These are phyloP conservation scores for Petunia axillaris DNA, from an alignment of 257 asterid genomes.

Conservation along the genomic window DNA sequence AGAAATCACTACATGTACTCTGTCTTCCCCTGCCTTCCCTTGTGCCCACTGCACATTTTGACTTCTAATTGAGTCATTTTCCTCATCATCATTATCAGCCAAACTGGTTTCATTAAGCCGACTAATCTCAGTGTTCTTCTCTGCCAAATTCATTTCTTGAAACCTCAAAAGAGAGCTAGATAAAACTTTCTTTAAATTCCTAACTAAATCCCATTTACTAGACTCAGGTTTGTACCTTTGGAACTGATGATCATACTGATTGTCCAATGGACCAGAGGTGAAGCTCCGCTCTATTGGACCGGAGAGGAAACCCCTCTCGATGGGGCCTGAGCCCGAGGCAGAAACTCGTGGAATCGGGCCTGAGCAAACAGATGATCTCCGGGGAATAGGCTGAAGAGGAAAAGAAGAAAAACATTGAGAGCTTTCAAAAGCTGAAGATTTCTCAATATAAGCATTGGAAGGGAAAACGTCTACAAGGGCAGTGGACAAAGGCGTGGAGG, in stretches of 20 bases:
- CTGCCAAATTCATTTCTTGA: conserved; percentile 41
- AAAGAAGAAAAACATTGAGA: conserved; percentile 79
- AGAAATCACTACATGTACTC: conserved; percentile 83
- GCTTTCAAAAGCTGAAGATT: conserved; percentile 89
- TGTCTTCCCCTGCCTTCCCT: conserved; percentile 95
- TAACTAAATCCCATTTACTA: conserved; percentile 65
- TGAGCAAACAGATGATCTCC: conserved; percentile 50
- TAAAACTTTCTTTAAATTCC: conserved; percentile 54
- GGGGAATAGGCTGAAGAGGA: conserved; percentile 79
- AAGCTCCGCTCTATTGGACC: conserved; percentile 93
- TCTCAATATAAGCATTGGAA: conserved; percentile 45
- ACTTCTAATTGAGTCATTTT: conserved; percentile 62
- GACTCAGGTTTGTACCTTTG: conserved; percentile 80
- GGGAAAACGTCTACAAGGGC: conserved; percentile 47
- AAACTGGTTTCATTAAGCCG: conserved; percentile 57
- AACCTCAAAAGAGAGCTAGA: conserved; percentile 62
- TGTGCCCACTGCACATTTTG: conserved; percentile 96
- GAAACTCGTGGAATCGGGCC: conserved; percentile 63
- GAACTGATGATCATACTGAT: conserved; percentile 60
- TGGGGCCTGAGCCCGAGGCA: conserved; percentile 63
- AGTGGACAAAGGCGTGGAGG: conserved; percentile 73
- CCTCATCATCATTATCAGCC: conserved; percentile 65
- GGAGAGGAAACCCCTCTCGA: conserved; percentile 81
- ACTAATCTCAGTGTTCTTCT: conserved; percentile 29
- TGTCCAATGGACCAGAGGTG: conserved; percentile 85